Evolutionary conservation across 208 protist species (phyloP).

Genomic region (Kentomonas sorsogonicus): DNA sequence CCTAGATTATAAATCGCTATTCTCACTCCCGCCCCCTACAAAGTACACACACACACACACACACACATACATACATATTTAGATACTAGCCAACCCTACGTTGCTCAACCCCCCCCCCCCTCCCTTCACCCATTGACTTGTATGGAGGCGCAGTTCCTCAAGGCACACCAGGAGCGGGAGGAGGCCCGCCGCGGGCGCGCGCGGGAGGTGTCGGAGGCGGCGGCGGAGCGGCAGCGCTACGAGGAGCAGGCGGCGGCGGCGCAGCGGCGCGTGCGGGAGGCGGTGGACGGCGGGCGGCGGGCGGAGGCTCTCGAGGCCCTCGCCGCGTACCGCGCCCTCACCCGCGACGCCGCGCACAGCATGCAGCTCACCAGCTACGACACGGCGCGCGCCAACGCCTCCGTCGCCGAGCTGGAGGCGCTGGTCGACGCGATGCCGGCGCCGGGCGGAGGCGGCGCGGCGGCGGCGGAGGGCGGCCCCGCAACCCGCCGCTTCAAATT

Average conservation of each 20-base stretch:
- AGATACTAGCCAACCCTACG: no score
- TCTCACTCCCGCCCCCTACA: no score
- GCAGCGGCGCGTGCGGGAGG: slow-evolving; percentile 27
- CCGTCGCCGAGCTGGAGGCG: slow-evolving; percentile 58
- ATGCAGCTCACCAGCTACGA: slow-evolving; percentile 63
- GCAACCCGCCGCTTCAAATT: slow-evolving; percentile 54
- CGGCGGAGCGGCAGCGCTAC: slow-evolving; percentile 50
- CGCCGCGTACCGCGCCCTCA: slow-evolving; percentile 33
- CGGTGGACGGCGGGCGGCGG: slow-evolving; percentile 17
- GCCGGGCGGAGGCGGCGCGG: neutral
- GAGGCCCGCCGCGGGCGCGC: slow-evolving; percentile 36
- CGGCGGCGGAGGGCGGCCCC: slow-evolving; percentile 2
- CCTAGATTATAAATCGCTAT: no score
- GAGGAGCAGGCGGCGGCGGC: slow-evolving; percentile 38
- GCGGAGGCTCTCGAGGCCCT: slow-evolving; percentile 40
- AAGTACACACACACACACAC: no score
- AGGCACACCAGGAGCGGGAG: slow-evolving; percentile 59
- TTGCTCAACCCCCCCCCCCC: no score
- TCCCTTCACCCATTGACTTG: slow-evolving; percentile 48
- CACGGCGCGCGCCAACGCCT: slow-evolving; percentile 66
- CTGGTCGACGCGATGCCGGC: slow-evolving; percentile 27
- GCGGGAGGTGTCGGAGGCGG: slow-evolving; percentile 24
- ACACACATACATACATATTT: no score
- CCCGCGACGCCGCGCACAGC: slow-evolving; percentile 56
- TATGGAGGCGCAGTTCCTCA: slow-evolving; percentile 75